Evolutionary conservation across 305 asterid genomes (phyloP), one percentile per base, ranked within the genome.

Genomic region (Fraxinus ornus): DNA sequence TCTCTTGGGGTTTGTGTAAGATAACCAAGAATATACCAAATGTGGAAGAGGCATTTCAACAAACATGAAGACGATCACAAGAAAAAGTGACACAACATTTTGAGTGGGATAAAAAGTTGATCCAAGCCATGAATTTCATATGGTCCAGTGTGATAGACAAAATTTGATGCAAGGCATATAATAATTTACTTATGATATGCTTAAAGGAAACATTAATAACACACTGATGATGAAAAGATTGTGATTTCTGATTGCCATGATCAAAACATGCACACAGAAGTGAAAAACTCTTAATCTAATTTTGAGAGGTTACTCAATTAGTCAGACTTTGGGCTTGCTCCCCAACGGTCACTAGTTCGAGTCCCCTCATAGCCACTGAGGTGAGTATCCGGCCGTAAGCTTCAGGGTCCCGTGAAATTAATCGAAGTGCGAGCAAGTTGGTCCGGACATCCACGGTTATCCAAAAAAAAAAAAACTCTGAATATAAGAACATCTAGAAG

Each of bases 51-150:
- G 75, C 37, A 68, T 9, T 68, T 30, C 49, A 21, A 32, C 68
- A 37, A 28, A 39, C 70, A 28, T 24, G 77, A 62, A 37, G 44
- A 37, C 15, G 76, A 37, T 28, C 33, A 78, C 37, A 62, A 64
- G 77, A 36, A 47, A 80, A 75, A 76, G 70, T 15, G 55, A 12
- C 52, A 70, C 39, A 32, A 52, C 60, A 78, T 55, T n/a, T 75
- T 76, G 37, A 83, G 78, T 83, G 80, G 85, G 79, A 41, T 39
- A n/a, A 36, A 83, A 57, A 17, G 77, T 35, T 33, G 32, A 72
- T 78, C 21, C 79, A 82, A 71, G 72, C 28, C 79, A 78, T 35
- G 82, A 78, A 35, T n/a, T 79, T 78, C 64, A 28, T 15, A 71
- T 78, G 82, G 81, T 36, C 64, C 44, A 35, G 13, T 33, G 26